phyloP scores from a whole-genome alignment of 169 alveolate species.

The Cryptosporidium meleagridis region DNA sequence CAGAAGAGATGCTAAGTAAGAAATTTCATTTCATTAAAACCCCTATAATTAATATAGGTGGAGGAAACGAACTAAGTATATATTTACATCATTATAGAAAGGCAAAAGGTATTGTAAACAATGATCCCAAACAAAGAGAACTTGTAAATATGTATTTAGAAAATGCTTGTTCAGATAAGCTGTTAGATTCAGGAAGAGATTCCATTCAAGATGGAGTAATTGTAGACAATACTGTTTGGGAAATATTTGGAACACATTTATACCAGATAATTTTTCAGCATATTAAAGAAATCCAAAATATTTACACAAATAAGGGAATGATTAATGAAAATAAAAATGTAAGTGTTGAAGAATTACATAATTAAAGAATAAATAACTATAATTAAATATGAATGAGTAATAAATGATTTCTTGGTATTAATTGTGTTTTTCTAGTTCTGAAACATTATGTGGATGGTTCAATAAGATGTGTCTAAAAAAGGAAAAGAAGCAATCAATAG shows the following conservation, averaged over 20 bases:
- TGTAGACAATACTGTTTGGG: conserved; percentile 45
- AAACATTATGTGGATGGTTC: not conserved
- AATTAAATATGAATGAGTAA: not conserved
- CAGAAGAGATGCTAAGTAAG: conserved; percentile 37
- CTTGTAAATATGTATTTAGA: not conserved
- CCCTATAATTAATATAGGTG: conserved; percentile 14
- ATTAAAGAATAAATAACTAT: not conserved
- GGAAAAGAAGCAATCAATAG: conserved; percentile 36
- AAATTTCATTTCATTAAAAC: not conserved
- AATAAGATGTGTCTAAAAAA: conserved; percentile 12
- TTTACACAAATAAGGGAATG: not conserved
- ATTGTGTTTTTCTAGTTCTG: not conserved
- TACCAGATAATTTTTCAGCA: conserved; percentile 37
- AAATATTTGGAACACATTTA: conserved; percentile 34
- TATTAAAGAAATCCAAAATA: not conserved
- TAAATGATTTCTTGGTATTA: not conserved
- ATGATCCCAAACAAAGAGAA: conserved; percentile 55
- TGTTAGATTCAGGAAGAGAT: not conserved
- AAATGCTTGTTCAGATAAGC: conserved; percentile 8
- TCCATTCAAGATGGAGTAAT: not conserved
- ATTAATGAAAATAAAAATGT: not conserved
- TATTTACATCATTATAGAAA: conserved; percentile 63
- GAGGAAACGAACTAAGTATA: not conserved
- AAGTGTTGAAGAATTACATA: not conserved
- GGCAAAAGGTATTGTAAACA: conserved; percentile 54